A percentile compares a stretch with the other conserved stretches of the same genome.
These are phyloP conservation scores for Hyphochytrium catenoides DNA, from an alignment of 352 stramenopile species.

Conservation along the genomic window DNA sequence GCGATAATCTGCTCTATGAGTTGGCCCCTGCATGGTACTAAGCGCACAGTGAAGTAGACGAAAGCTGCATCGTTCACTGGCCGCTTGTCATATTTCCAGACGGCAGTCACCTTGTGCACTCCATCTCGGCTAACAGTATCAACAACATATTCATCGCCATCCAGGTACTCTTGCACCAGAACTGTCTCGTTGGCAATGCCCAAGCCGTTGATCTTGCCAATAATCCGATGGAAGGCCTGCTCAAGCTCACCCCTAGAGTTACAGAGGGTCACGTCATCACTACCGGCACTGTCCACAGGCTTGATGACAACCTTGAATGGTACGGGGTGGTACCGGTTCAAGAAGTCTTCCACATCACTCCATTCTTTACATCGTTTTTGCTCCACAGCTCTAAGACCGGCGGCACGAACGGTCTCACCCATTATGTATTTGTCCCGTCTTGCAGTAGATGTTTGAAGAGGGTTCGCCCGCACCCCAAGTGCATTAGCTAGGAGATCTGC, in stretches of 20 bases:
- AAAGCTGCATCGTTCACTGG: slow-evolving; percentile 77
- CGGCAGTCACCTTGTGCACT: slow-evolving; percentile 75
- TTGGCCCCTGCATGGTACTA: slow-evolving; percentile 25
- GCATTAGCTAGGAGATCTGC: slow-evolving; percentile 62
- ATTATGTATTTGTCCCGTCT: slow-evolving; percentile 58
- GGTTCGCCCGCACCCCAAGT: slow-evolving; percentile 57
- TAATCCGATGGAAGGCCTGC: slow-evolving; percentile 49
- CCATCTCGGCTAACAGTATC: slow-evolving; percentile 79
- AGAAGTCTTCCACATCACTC: slow-evolving; percentile 38
- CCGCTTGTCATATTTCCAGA: slow-evolving; percentile 96
- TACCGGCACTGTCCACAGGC: slow-evolving; percentile 41
- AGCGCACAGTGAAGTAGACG: slow-evolving; percentile 72
- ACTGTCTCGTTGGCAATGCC: slow-evolving; percentile 57
- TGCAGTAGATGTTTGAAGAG: slow-evolving; percentile 32
- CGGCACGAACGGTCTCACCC: slow-evolving; percentile 46
- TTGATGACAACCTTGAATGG: slow-evolving; percentile 74
- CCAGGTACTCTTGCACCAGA: slow-evolving; percentile 76
- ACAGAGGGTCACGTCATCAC: slow-evolving; percentile 50
- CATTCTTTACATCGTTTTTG: slow-evolving; percentile 59
- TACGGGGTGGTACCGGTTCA: slow-evolving; percentile 20
- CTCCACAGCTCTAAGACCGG: slow-evolving; percentile 60
- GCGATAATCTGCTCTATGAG: slow-evolving; percentile 50
- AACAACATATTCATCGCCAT: slow-evolving; percentile 85
- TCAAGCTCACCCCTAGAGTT: slow-evolving; percentile 36
- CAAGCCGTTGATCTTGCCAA: slow-evolving; percentile 59